phyloP scores from a whole-genome alignment of 768 basidiomycete species.

The Lactifluus echinatus region DNA sequence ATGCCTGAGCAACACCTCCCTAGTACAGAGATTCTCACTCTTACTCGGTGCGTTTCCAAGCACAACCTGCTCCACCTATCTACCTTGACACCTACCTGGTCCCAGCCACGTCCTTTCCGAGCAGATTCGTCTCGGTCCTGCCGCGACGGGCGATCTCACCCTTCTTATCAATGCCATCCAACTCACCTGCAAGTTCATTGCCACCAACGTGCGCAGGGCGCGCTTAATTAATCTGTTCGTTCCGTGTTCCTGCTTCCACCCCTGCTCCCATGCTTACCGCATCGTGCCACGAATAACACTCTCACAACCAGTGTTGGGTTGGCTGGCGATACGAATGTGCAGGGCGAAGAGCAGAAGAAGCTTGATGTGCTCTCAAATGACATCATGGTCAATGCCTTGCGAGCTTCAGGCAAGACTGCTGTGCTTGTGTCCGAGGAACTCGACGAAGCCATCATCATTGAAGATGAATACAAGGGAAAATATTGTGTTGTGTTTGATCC shows the following conservation, averaged over 20 bases:
- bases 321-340: conserved; percentile 93
- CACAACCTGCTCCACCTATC: conserved; percentile 3
- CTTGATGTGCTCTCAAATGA: conserved; percentile 96
- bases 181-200: conserved; percentile 94
- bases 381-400: conserved; percentile 97
- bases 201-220: conserved; percentile 95
- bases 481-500: conserved; percentile 99
- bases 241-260: background rate
- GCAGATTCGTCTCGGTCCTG: conserved; percentile 71
- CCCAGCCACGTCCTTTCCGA: conserved; percentile 79
- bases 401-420: conserved; percentile 92
- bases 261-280: background rate
- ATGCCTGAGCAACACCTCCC: conserved; percentile 54
- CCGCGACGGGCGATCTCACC: conserved; percentile 90
- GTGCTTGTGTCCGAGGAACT: conserved; percentile 96
- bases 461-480: conserved; percentile 67
- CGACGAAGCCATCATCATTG: conserved; percentile 87
- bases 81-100: background rate
- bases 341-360: conserved; percentile 99
- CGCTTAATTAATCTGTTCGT: conserved; percentile 93
- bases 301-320: conserved; percentile 67
- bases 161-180: conserved; percentile 93
- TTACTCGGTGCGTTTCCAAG: conserved; percentile 63
- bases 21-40: conserved; percentile 82
- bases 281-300: background rate